Evolutionary conservation across 345 rosid species (phyloP), one percentile per base, ranked within the genome.

Genomic region (Salix viminalis): DNA sequence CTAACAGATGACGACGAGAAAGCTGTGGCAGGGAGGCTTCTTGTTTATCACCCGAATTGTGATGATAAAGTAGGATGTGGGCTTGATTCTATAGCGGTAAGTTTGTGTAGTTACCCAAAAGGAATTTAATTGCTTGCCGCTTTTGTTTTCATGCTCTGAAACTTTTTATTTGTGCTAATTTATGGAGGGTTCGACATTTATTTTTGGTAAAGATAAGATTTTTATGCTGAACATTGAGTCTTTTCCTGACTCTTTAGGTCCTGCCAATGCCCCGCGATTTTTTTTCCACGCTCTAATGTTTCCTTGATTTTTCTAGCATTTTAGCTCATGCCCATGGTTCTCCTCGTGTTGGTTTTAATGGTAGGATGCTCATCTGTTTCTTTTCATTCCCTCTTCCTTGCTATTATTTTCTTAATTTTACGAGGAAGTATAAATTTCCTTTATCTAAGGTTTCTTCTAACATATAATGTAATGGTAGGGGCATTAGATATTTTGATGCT

Each of bases 51-150:
- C 83, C 94, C 93, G 16, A 89, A 85, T 66, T 85, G 87, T 76
- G 90, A 86, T 72, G 98, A 94, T 77, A 92, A 92, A 89, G 85
- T 92, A 74, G 98, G 96, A 39, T 88, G 91, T 67, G 97, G 97
- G 69, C 85, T 91, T 78, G 89, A 90, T 81, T 89, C 81, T 74
- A 83, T 92, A 54, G 90, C 92, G 96, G 98, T 91, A 83, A 78
- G 54, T 74, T 81, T 42, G 39, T 23, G 32, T 75, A 11, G 23
- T 12, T 61, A 26, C 2, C 37, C 13, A 32, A 42, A 14, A 23
- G 13, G 66, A 7, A 65, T 23, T 67, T 37, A 36, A 10, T 41
- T 41, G 13, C 3, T 41, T 41, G 11, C 30, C 4, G 24, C 66
- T 28, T 62, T 34, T 65, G 34, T 30, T 66, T 30, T 30, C 19